Percentiles rank a stretch among this genome's conserved stretches.
These are phyloP conservation scores for Aspergillus haitiensis DNA, from an alignment of 495 filamentous ascomycete species.

Conservation along the genomic window DNA sequence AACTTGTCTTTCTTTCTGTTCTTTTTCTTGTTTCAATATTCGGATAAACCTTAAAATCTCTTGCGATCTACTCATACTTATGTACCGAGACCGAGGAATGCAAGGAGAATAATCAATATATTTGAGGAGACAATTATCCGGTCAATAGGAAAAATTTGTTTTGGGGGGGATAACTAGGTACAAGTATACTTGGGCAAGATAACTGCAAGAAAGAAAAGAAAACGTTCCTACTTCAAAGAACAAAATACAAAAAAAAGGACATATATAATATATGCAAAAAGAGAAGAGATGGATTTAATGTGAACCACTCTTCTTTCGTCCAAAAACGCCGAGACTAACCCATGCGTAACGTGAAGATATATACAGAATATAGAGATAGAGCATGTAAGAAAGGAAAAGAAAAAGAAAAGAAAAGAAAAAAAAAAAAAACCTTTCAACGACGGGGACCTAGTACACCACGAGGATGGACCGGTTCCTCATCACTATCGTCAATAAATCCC, in stretches of 20 bases:
- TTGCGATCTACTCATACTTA: too few species aligned
- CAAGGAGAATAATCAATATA: too few species aligned
- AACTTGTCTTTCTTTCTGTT: too few species aligned
- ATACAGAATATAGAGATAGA: background rate
- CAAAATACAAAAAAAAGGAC: background rate
- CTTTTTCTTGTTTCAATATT: too few species aligned
- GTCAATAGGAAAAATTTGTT: too few species aligned
- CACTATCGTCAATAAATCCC: constrained; percentile 81
- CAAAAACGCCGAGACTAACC: background rate
- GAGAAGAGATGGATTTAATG: background rate
- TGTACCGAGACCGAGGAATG: too few species aligned
- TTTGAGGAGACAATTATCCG: too few species aligned
- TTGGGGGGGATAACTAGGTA: too few species aligned
- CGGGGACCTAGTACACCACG: constrained; percentile 1
- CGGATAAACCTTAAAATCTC: too few species aligned
- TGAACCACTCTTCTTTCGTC: background rate
- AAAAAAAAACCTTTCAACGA: background rate
- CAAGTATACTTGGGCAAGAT: too few species aligned
- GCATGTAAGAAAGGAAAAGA: background rate
- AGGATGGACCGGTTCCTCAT: constrained; percentile 49
- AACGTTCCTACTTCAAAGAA: background rate
- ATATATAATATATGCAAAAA: background rate
- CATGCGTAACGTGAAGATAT: background rate
- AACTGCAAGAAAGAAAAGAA: background rate
- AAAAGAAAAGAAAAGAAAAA: constrained; percentile 1